These are phyloP conservation scores for Reutealis trisperma DNA, from an alignment of 345 rosid species.

Conservation along the genomic window DNA sequence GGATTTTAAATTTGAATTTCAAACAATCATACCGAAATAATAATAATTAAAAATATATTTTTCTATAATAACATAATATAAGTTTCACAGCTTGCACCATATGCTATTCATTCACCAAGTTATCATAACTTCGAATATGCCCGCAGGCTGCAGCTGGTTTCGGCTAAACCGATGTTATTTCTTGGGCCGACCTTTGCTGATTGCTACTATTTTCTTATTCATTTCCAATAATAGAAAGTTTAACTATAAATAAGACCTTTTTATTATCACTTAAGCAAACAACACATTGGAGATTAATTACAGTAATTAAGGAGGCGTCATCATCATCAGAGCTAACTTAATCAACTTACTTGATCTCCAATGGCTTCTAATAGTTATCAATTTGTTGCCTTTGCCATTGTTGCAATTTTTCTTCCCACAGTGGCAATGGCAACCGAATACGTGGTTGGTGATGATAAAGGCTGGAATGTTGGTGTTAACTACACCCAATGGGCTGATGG, in stretches of 20 bases:
- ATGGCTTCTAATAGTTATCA: conserved; percentile 26
- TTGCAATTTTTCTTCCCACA: conserved; percentile 30
- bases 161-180: neutral
- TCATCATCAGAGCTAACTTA: neutral
- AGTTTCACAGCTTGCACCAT: no score
- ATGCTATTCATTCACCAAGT: no score
- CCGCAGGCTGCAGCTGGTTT: no score
- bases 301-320: neutral
- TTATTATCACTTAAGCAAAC: neutral
- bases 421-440: conserved; percentile 27
- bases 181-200: neutral
- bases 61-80: no score
- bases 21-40: no score
- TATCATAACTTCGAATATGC: no score
- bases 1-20: no score
- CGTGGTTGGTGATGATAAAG: conserved; percentile 32
- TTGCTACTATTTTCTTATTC: neutral
- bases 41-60: no score
- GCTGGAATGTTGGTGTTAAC: conserved; percentile 30
- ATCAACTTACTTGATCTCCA: neutral
- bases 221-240: neutral
- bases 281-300: neutral
- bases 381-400: conserved; percentile 17
- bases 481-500: conserved; percentile 37
- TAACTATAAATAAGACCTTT: conserved; percentile 19